Conservation (phyloP, 1,284 basidiomycete species). For the Apiotrichum gamsii region DNA sequence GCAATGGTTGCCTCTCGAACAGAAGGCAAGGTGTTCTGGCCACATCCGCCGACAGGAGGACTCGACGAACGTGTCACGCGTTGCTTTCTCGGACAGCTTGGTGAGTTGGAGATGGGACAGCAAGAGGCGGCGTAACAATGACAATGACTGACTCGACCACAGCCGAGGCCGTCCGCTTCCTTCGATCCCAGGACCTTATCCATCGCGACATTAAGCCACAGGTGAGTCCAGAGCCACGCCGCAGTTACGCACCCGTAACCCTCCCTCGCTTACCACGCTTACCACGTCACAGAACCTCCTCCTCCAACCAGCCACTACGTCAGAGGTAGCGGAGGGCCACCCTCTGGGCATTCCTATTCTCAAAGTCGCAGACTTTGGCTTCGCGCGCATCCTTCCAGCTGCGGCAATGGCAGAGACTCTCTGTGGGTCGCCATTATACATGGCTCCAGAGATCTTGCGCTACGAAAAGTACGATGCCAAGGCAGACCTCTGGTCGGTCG, state of each 20-base stretch:
- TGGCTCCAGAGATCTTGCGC: conserved; percentile 96
- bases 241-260: too few species aligned
- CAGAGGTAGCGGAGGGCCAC: conserved; percentile 76
- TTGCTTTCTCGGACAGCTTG: conserved; percentile 87
- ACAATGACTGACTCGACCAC: conserved; percentile 15
- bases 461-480: conserved; percentile 98
- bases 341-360: conserved; percentile 87
- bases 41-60: conserved; percentile 84
- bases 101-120: too few species aligned
- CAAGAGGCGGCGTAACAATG: neutral
- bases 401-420: conserved; percentile 95
- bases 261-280: too few species aligned
- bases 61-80: conserved; percentile 85
- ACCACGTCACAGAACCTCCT: conserved; percentile 73
- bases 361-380: conserved; percentile 96
- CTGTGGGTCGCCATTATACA: conserved; percentile 96
- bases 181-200: conserved; percentile 81
- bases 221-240: conserved; percentile 49
- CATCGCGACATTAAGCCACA: conserved; percentile 98
- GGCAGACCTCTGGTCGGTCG: conserved; percentile 96
- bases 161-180: conserved; percentile 89
- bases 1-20: conserved; percentile 48
- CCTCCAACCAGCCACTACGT: conserved; percentile 70
- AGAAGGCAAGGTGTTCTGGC: conserved; percentile 63
- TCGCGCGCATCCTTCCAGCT: conserved; percentile 84